Evolutionary conservation across 495 filamentous ascomycete species (phyloP).

Genomic region (Penicillium herquei): DNA sequence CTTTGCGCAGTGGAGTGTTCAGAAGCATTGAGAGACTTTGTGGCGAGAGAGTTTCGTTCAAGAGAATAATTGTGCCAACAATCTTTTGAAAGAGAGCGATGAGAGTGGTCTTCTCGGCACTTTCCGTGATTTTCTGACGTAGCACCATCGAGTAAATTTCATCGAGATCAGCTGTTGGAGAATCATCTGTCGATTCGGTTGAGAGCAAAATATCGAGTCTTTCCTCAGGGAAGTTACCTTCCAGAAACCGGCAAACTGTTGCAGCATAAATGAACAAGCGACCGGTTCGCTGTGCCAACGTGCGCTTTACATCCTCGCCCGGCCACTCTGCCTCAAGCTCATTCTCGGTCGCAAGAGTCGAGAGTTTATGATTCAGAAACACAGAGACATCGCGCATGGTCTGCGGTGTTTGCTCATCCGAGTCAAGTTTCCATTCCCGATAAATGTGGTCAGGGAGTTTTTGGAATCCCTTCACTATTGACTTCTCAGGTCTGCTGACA

Average conservation of each 20-base stretch:
- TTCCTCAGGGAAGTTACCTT: constrained; percentile 1
- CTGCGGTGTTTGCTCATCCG: too few species aligned
- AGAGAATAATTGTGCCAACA: background rate
- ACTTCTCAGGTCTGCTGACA: constrained; percentile 24
- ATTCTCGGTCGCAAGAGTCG: constrained; percentile 4
- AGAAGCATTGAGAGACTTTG: background rate
- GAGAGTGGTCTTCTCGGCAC: background rate
- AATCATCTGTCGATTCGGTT: background rate
- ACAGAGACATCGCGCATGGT: too few species aligned
- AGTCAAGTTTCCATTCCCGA: too few species aligned
- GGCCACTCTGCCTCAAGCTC: constrained; percentile 37
- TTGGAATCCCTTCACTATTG: too few species aligned
- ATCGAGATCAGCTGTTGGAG: background rate
- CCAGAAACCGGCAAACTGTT: constrained; percentile 29
- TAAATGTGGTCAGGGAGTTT: too few species aligned
- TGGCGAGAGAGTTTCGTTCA: background rate
- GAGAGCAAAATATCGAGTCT: background rate
- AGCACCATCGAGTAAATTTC: background rate
- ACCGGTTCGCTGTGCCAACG: constrained; percentile 20
- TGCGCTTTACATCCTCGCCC: constrained; percentile 12
- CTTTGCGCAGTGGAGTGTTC: too few species aligned
- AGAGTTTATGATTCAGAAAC: too few species aligned
- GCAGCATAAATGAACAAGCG: constrained; percentile 34
- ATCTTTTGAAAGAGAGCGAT: background rate
- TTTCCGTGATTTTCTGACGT: background rate